These are phyloP conservation scores for Zasmidium citrigriseum DNA, from an alignment of 2,329 filamentous ascomycete species.

Conservation along the genomic window DNA sequence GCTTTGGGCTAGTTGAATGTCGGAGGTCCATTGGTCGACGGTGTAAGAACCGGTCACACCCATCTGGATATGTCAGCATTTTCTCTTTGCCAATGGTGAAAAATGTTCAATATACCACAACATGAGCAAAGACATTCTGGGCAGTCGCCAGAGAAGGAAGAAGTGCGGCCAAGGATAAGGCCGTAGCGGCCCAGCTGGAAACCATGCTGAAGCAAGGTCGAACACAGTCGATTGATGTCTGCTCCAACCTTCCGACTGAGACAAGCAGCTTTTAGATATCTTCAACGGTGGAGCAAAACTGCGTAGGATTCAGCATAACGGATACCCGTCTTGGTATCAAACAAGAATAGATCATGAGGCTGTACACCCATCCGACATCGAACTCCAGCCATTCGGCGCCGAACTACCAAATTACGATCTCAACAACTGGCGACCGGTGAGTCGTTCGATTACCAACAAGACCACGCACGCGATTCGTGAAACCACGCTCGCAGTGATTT, in stretches of 20 bases:
- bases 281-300: neutral
- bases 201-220: neutral
- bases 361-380: too few relatives aligned
- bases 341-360: neutral
- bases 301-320: too few relatives aligned
- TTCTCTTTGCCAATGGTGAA: too few relatives aligned
- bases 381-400: too few relatives aligned
- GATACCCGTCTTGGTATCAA: too few relatives aligned
- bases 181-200: neutral
- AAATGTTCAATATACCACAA: conserved; percentile 3
- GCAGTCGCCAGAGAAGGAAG: conserved; percentile 9
- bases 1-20: conserved; percentile 15
- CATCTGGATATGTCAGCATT: conserved; percentile 3
- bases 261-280: neutral
- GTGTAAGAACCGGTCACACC: conserved; percentile 15
- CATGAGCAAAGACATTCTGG: conserved; percentile 19
- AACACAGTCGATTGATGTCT: too few relatives aligned
- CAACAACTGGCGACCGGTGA: too few relatives aligned
- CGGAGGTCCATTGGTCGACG: conserved; percentile 7
- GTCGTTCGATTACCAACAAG: too few relatives aligned
- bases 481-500: too few relatives aligned
- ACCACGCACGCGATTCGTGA: too few relatives aligned
- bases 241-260: neutral
- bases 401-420: too few relatives aligned
- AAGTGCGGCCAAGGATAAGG: conserved; percentile 1